Evolutionary conservation across 306 rosid species (phyloP).

Genomic region (Comarum palustre): DNA sequence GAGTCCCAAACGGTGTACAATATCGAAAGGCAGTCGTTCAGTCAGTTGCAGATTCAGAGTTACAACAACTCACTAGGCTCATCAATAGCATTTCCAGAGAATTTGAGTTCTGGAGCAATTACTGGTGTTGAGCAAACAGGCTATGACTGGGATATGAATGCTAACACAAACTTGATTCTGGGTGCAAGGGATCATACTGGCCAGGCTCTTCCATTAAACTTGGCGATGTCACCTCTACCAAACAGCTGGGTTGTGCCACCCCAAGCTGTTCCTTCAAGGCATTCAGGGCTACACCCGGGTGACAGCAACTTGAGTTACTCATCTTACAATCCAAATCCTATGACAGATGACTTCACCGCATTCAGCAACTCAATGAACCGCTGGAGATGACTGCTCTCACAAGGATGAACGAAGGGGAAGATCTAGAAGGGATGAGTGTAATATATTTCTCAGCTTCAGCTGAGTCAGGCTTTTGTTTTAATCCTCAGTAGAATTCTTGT

Average conservation of each 20-base stretch:
- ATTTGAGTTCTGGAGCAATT: background rate
- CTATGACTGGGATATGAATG: background rate
- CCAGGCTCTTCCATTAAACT: background rate
- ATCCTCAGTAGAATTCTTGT: background rate
- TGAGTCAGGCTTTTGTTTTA: background rate
- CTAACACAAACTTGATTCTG: constrained; percentile 1
- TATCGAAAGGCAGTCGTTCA: background rate
- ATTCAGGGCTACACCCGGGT: background rate
- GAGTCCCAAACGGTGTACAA: background rate
- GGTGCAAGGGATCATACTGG: background rate
- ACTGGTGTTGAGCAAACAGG: background rate
- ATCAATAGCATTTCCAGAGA: background rate
- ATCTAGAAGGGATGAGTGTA: background rate
- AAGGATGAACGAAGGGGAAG: background rate
- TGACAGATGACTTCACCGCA: background rate
- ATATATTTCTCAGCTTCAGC: constrained; percentile 1
- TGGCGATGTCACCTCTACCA: constrained; percentile 1
- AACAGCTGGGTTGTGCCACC: background rate
- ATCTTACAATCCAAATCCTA: background rate
- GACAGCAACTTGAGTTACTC: background rate
- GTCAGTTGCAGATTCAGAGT: background rate
- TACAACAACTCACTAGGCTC: background rate
- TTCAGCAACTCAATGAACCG: background rate
- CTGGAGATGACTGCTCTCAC: constrained; percentile 10
- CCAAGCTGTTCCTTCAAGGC: constrained; percentile 5